Evolutionary conservation across 148 eudicot species (phyloP).

Genomic region (Nepenthes mirabilis): DNA sequence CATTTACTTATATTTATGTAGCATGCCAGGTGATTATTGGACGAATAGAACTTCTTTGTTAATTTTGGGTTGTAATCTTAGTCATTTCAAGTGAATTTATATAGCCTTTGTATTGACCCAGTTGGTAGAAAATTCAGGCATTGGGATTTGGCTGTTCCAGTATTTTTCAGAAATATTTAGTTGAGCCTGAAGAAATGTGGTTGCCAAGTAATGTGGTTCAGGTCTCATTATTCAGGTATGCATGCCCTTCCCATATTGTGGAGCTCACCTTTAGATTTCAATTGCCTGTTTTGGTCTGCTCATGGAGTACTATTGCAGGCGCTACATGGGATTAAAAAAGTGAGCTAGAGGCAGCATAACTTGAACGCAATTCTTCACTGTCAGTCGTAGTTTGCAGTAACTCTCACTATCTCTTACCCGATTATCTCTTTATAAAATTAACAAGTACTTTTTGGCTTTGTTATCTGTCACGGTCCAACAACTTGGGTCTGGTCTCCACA

Average conservation of each 20-base stretch:
- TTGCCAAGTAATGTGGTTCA: conserved; percentile 74
- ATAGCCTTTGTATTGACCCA: too few species aligned
- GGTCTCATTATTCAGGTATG: conserved; percentile 37
- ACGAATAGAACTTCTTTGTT: too few species aligned
- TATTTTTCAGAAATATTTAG: conserved; percentile 51
- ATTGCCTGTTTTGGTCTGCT: background rate
- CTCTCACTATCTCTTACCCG: conserved; percentile 64
- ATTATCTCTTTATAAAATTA: conserved; percentile 55
- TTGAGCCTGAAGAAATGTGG: conserved; percentile 92
- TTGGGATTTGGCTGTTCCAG: conserved; percentile 88
- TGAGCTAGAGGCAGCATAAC: conserved; percentile 45
- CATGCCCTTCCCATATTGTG: background rate
- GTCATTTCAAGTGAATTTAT: too few species aligned
- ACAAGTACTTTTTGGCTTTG: conserved; percentile 84
- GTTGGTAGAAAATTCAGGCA: too few species aligned
- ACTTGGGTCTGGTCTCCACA: conserved; percentile 71
- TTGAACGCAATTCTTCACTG: conserved; percentile 66
- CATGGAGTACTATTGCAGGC: conserved; percentile 27
- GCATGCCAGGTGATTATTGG: too few species aligned
- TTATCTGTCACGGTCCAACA: conserved; percentile 65
- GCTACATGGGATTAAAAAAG: conserved; percentile 62
- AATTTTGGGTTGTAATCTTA: too few species aligned
- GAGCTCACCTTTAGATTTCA: background rate
- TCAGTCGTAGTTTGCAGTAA: conserved; percentile 48
- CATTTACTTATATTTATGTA: too few species aligned